Base-by-base conservation (phyloP, 1,139 yeast species). In the Suhomyces panamericanus region DNA sequence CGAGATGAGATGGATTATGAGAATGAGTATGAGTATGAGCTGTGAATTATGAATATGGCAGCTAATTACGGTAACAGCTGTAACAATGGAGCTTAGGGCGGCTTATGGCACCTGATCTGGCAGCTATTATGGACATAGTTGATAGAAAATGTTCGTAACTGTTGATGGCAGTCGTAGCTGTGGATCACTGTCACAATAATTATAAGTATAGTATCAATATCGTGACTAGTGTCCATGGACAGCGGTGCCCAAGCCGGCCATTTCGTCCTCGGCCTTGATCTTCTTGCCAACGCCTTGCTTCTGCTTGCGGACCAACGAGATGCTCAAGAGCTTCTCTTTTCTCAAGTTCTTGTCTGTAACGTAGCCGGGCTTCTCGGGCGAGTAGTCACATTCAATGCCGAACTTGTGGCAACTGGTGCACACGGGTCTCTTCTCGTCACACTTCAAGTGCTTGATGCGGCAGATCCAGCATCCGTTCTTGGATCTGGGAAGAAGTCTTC, bases 401-500 rank as follows among this genome's bases (percentile, higher is more conserved):
- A 70, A 71, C 43, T 69, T 70, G 5, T 50, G 41, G 55, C 79
- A 74, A 40, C 69, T 64, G 11, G 68, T 54, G 53, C 79, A 74
- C 11, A 52, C 52, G 0, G 79, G 79, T 49, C 67, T 62, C 3
- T 42, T 45, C 51, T 74, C 79, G 51, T 74, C 77, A 54, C 79
- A 74, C 54, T 74, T 74, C 50, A 75, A 63, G 56, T 75, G 80
- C 54, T 76, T 75, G 46, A 75, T 70, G 42, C 80, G 64, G 52
- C 81, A 77, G 41, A 73, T 70, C 77, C 76, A 76, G 53, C 81
- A 76, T 0, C 80, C 81, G 33, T 60, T 67, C 45, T 69, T 70
- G 6, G 77, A 69, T 39, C 79, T 56, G 3, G 77, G 77, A 47
- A 72, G 63, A 30, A 70, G 56, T 46, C 77, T 64, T 53, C 74